Base-by-base conservation (phyloP, 306 rosid genomes). In the Lithocarpus polystachyus region DNA sequence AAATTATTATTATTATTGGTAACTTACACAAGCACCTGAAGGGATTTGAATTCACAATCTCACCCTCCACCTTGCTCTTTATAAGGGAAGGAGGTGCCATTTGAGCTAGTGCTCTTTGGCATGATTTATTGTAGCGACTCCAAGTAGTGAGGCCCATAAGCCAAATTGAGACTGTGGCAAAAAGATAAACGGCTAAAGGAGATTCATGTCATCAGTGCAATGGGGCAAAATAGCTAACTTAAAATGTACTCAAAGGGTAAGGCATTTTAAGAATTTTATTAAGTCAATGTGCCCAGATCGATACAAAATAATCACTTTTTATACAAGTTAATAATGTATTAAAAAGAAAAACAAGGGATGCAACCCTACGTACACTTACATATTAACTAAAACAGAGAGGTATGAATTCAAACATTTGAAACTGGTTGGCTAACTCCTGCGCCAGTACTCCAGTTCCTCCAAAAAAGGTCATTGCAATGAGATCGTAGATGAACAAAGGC, bases 361-460 rank as follows among this genome's bases (percentile, higher is more conserved):
- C 15, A 12, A 48, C 53, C 53, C 53, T 7, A 12, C 0, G 53
- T 48, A 48, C 53, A 37, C 11, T 37, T 37, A 37, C 11, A 0
- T 37, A 37, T 7, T 61, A 26, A 13, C 19, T 61, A 4, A 31
- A 65, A 65, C 14, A 18, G 5, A 6, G 48, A 13, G 10, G 3
- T 5, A 26, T 18, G 11, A 26, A 62, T 15, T 62, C n/a, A 14
- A 65, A 65, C 45, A 65, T 65, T 24, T 6, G 48, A 65, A 17
- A 65, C 33, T 29, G 43, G n/a, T 29, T 29, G 22, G 1, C 45
- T 29, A 20, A 31, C n/a, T 29, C 20, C 5, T 29, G 56, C 7
- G 43, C 76, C n/a, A 53, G 56, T 81, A 80, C 61, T 67, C 72
- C 45, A 40, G 48, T 82, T 56, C 53, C 76, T 73, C 45, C n/a